Evolutionary conservation across 768 basidiomycete species (phyloP).

Genomic region (Tulasnella sp.): DNA sequence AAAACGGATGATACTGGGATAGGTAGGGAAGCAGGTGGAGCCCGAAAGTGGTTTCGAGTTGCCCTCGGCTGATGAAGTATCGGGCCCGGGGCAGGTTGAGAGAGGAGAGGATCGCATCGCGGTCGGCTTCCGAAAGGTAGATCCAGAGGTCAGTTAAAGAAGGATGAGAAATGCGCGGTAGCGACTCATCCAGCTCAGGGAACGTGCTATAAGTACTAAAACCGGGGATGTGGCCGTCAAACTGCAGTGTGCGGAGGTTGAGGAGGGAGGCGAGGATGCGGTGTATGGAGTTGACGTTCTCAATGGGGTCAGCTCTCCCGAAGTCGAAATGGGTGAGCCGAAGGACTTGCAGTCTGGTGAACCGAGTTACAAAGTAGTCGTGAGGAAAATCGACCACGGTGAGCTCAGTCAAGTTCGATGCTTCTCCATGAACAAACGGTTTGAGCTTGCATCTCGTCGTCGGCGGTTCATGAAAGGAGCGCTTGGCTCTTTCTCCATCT

Average conservation of each 20-base stretch:
- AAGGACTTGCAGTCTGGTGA: not conserved
- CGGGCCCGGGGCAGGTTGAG: not conserved
- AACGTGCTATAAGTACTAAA: not conserved
- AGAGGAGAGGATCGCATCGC: not conserved
- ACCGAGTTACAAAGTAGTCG: not conserved
- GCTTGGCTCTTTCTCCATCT: constrained; percentile 48
- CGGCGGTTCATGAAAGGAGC: not conserved
- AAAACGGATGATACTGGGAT: not conserved
- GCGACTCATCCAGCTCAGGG: too few species aligned
- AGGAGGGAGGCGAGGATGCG: constrained; percentile 52
- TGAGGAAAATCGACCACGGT: not conserved
- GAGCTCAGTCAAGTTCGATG: not conserved
- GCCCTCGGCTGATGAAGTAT: not conserved
- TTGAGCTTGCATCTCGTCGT: not conserved
- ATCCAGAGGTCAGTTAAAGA: not conserved
- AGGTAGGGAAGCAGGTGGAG: not conserved
- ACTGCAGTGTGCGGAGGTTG: constrained; percentile 38
- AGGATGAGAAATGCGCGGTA: not conserved
- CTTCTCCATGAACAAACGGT: not conserved
- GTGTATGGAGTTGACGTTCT: constrained; percentile 72
- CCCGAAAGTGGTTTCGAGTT: not conserved
- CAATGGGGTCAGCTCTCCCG: constrained; percentile 45
- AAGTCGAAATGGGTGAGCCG: not conserved
- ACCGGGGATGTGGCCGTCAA: constrained; percentile 31
- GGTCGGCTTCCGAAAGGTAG: not conserved